phyloP scores from a whole-genome alignment of 106 monocot genomes.

The Acorus gramineus region DNA sequence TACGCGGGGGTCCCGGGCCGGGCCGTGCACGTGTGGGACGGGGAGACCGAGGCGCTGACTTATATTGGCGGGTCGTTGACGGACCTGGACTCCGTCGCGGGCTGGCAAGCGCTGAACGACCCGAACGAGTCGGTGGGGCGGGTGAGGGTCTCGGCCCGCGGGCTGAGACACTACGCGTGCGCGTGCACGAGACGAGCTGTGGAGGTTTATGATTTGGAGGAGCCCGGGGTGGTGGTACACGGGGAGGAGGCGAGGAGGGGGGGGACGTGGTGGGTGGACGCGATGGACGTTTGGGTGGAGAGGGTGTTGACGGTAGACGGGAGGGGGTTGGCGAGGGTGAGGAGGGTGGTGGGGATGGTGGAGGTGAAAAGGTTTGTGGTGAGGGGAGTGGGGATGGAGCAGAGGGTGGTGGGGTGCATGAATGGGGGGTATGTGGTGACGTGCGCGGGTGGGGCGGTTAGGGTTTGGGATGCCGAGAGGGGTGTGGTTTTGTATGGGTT shows the following conservation, averaged over 20 bases:
- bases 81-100: constrained; percentile 31
- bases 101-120: constrained; percentile 48
- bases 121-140: constrained; percentile 18
- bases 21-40: constrained; percentile 45
- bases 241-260: constrained; percentile 9
- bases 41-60: constrained; percentile 18
- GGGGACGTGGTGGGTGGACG: constrained; percentile 4
- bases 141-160: constrained; percentile 16
- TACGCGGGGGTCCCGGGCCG: constrained; percentile 54
- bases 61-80: constrained; percentile 38
- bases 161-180: constrained; percentile 13
- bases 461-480: constrained; percentile 28
- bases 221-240: constrained; percentile 3
- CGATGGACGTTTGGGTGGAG: constrained; percentile 31
- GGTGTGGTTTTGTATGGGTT: constrained; percentile 42
- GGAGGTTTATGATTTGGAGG: constrained; percentile 3
- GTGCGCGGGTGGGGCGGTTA: constrained; percentile 8
- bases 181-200: constrained; percentile 19
- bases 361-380: constrained; percentile 26
- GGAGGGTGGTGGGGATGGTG: constrained; percentile 12
- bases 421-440: constrained; percentile 52
- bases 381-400: constrained; percentile 2
- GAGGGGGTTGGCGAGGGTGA: constrained; percentile 25
- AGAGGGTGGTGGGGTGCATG: constrained; percentile 18
- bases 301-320: constrained; percentile 30